These are phyloP conservation scores for Cryphonectria radicalis DNA, from an alignment of 2,329 filamentous ascomycete species.

Conservation along the genomic window DNA sequence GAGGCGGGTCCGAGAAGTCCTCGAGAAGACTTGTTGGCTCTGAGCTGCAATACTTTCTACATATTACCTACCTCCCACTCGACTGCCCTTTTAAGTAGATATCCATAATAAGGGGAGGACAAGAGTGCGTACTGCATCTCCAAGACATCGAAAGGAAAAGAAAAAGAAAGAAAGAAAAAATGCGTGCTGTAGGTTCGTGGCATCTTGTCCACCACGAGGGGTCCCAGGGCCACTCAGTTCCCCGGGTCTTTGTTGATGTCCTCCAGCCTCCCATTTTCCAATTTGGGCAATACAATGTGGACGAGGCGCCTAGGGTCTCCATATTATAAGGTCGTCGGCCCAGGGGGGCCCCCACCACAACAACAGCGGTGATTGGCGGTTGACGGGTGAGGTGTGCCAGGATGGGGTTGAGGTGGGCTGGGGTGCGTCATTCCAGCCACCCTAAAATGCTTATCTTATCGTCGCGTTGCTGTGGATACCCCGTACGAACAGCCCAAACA, in stretches of 20 bases:
- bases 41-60: too few relatives aligned
- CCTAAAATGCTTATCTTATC: slow-evolving; percentile 12
- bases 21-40: neutral
- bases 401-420: slow-evolving; percentile 9
- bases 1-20: neutral
- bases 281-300: slow-evolving; percentile 13
- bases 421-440: slow-evolving; percentile 23
- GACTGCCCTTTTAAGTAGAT: too few relatives aligned
- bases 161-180: too few relatives aligned
- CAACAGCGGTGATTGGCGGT: neutral
- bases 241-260: neutral
- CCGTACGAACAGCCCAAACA: neutral
- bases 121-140: too few relatives aligned
- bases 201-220: neutral
- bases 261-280: slow-evolving; percentile 11
- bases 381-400: neutral
- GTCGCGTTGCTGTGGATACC: slow-evolving; percentile 25
- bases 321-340: slow-evolving; percentile 6
- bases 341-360: neutral
- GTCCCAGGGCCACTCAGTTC: neutral
- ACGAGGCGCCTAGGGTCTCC: slow-evolving; percentile 10
- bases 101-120: too few relatives aligned
- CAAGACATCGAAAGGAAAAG: too few relatives aligned
- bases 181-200: neutral
- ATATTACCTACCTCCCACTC: too few relatives aligned